These are phyloP conservation scores for Clarireedia hainanense DNA, from an alignment of 2,329 filamentous ascomycete genomes.

Conservation along the genomic window DNA sequence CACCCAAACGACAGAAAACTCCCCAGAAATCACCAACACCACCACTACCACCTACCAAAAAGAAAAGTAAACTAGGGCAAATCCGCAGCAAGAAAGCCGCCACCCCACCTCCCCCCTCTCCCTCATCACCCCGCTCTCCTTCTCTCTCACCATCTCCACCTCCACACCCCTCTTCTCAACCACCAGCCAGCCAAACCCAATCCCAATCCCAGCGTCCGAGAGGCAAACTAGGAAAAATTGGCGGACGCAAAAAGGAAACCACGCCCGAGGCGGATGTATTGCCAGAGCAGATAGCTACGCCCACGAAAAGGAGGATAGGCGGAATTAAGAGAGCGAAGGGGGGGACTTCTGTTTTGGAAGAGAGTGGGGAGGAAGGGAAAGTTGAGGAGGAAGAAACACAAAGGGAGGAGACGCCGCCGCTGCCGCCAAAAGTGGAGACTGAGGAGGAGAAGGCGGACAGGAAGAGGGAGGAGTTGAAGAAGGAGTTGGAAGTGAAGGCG, in stretches of 20 bases:
- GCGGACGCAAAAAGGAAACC: conserved; percentile 19
- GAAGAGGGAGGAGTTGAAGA: conserved; percentile 24
- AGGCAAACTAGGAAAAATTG: conserved; percentile 22
- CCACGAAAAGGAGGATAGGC: conserved; percentile 21
- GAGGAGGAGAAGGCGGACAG: conserved; percentile 26
- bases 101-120: conserved; percentile 2
- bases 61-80: conserved; percentile 16
- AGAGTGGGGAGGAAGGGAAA: conserved; percentile 1
- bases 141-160: not conserved
- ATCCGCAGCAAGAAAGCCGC: conserved; percentile 18
- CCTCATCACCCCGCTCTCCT: not conserved
- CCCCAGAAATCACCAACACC: conserved; percentile 2
- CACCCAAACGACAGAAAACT: not conserved
- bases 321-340: conserved; percentile 12
- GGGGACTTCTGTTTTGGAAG: not conserved
- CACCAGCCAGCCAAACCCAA: conserved; percentile 4
- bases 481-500: conserved; percentile 27
- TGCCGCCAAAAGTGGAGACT: conserved; percentile 20
- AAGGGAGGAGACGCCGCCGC: conserved; percentile 10
- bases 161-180: conserved; percentile 4
- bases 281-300: conserved; percentile 4
- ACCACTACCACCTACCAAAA: not conserved
- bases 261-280: conserved; percentile 7
- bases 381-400: conserved; percentile 11
- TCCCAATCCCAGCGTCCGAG: conserved; percentile 9